Evolutionary conservation across 148 eudicot species (phyloP).

Genomic region (Beta vulgaris): DNA sequence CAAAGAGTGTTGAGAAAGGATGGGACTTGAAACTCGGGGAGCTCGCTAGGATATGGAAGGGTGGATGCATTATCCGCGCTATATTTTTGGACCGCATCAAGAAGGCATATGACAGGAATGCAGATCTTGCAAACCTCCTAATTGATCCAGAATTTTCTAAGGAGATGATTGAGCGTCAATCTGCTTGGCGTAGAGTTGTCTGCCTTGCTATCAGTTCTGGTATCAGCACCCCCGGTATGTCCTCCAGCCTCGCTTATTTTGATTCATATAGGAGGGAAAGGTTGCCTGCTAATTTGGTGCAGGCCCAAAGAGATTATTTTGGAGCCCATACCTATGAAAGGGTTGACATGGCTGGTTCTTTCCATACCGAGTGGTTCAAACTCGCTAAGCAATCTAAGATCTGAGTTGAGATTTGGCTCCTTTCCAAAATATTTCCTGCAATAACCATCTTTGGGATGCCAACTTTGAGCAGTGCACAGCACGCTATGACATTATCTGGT

Average conservation of each 20-base stretch:
- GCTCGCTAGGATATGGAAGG: constrained; percentile 95
- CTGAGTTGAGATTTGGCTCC: constrained; percentile 26
- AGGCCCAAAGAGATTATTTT: constrained; percentile 90
- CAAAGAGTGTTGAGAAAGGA: constrained; percentile 74
- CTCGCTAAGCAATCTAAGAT: constrained; percentile 62
- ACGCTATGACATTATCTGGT: constrained; percentile 4
- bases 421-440: constrained; percentile 2
- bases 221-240: constrained; percentile 90
- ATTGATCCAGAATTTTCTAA: constrained; percentile 82
- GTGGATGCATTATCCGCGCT: constrained; percentile 88
- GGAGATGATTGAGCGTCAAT: constrained; percentile 74
- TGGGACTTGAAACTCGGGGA: constrained; percentile 82
- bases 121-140: constrained; percentile 72
- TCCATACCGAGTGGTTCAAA: constrained; percentile 95
- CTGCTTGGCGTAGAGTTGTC: constrained; percentile 83
- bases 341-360: constrained; percentile 66
- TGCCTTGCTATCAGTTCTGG: constrained; percentile 77
- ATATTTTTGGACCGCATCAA: constrained; percentile 89
- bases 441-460: constrained; percentile 9
- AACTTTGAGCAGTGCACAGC: constrained; percentile 1
- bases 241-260: constrained; percentile 93
- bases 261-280: constrained; percentile 82
- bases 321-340: constrained; percentile 97
- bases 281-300: constrained; percentile 86
- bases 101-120: constrained; percentile 79